Conservation (phyloP, 768 basidiomycete genomes). For the Russula dissimulans region DNA sequence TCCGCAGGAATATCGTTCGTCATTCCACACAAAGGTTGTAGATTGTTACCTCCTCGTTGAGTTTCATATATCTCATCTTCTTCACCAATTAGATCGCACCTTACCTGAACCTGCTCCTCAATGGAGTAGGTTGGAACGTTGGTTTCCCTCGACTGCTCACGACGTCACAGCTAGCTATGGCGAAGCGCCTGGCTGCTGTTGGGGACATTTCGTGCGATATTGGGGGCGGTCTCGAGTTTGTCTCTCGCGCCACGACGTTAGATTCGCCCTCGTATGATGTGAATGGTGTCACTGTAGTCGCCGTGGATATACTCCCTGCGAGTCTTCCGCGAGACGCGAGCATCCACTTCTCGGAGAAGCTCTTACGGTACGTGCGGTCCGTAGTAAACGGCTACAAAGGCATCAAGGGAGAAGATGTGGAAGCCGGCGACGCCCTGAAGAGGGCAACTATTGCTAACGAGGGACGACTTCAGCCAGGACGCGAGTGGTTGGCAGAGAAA, state of each 20-base stretch:
- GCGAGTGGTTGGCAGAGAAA: constrained; percentile 48
- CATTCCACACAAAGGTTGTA: constrained; percentile 57
- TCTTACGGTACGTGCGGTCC: constrained; percentile 59
- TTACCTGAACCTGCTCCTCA: constrained; percentile 74
- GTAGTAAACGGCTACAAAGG: constrained; percentile 37
- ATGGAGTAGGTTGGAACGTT: constrained; percentile 79
- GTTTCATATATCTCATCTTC: not conserved
- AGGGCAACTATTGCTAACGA: constrained; percentile 59
- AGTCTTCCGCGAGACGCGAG: constrained; percentile 79
- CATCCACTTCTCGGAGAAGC: constrained; percentile 55
- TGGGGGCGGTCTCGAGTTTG: constrained; percentile 83
- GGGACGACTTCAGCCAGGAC: constrained; percentile 45
- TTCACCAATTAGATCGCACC: constrained; percentile 57
- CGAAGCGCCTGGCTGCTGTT: constrained; percentile 52
- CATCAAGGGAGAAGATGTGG: constrained; percentile 22
- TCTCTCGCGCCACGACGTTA: constrained; percentile 68
- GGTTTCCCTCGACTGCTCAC: constrained; percentile 74
- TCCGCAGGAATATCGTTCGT: constrained; percentile 55
- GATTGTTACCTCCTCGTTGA: not conserved
- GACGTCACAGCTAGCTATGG: constrained; percentile 44
- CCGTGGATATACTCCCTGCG: constrained; percentile 86
- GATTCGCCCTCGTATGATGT: constrained; percentile 64
- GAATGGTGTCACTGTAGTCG: constrained; percentile 68
- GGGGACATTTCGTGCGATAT: constrained; percentile 89
- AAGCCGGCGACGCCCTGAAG: constrained; percentile 39